phyloP scores from a whole-genome alignment of 208 protist genomes.

The Crithidia mellificae region DNA sequence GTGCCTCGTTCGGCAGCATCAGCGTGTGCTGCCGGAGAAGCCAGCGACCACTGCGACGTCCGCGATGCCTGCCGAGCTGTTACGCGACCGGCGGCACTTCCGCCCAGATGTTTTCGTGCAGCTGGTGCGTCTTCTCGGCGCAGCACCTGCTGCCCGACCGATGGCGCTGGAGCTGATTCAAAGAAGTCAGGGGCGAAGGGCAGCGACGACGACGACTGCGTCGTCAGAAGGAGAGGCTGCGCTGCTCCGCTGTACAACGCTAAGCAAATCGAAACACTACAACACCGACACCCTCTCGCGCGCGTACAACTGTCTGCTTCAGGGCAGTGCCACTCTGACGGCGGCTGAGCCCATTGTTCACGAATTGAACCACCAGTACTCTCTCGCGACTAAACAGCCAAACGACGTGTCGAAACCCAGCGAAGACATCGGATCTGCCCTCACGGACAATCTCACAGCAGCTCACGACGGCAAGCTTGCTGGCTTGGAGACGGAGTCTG shows the following conservation, averaged over 20 bases:
- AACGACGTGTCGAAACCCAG: too few relatives aligned
- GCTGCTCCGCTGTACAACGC: too few relatives aligned
- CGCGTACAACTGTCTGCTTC: conserved; percentile 50
- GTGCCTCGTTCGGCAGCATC: conserved; percentile 24
- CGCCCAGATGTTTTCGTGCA: conserved; percentile 26
- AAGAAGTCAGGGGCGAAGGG: neutral
- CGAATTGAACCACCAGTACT: conserved; percentile 14
- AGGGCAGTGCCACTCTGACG: conserved; percentile 30
- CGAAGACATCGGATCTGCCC: too few relatives aligned
- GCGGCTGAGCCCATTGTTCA: conserved; percentile 30
- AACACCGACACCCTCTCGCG: conserved; percentile 47
- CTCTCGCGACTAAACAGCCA: too few relatives aligned
- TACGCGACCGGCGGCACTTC: conserved; percentile 15
- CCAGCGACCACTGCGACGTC: neutral
- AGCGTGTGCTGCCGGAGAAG: neutral
- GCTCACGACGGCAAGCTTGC: conserved; percentile 7
- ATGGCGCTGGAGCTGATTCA: conserved; percentile 8
- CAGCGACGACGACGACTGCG: neutral
- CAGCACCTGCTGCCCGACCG: conserved; percentile 2
- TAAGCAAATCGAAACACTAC: conserved; percentile 49
- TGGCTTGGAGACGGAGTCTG: conserved; percentile 61
- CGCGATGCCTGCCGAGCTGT: neutral
- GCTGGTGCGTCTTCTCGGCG: conserved; percentile 32
- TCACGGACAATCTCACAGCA: too few relatives aligned
- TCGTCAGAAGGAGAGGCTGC: too few relatives aligned